phyloP scores from a whole-genome alignment of 768 basidiomycete species.

The Psilocybe tampanensis region DNA sequence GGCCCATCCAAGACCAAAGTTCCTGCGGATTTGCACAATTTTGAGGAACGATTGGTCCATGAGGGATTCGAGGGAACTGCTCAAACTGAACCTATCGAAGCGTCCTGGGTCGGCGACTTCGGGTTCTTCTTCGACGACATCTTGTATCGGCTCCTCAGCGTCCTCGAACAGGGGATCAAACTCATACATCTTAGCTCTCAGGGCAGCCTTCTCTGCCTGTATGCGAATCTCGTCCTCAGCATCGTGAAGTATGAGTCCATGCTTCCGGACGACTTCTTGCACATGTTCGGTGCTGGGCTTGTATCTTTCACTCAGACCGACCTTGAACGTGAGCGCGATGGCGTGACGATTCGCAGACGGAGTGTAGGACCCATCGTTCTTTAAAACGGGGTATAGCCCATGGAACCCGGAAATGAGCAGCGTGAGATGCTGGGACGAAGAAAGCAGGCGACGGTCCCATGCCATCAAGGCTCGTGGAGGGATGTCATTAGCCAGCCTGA shows the following conservation, averaged over 20 bases:
- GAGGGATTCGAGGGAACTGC: constrained; percentile 61
- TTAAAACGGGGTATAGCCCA: constrained; percentile 55
- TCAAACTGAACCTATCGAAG: constrained; percentile 67
- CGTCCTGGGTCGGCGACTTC: constrained; percentile 36
- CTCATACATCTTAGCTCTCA: constrained; percentile 28
- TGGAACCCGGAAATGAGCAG: constrained; percentile 64
- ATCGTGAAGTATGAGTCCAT: constrained; percentile 47
- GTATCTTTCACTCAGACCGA: constrained; percentile 61
- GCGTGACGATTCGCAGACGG: constrained; percentile 35
- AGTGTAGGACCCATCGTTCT: constrained; percentile 42
- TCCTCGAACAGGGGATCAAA: constrained; percentile 28
- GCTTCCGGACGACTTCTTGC: constrained; percentile 48
- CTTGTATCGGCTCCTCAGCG: constrained; percentile 17
- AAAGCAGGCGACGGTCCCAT: constrained; percentile 70
- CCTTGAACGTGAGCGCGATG: constrained; percentile 50
- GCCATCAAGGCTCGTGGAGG: constrained; percentile 70
- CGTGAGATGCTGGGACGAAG: constrained; percentile 57
- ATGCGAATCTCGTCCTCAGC: constrained; percentile 41
- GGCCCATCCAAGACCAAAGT: constrained; percentile 66
- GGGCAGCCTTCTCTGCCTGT: constrained; percentile 34
- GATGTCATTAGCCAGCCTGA: constrained; percentile 51
- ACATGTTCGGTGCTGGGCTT: constrained; percentile 59
- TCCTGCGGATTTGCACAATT: constrained; percentile 51
- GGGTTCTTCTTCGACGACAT: constrained; percentile 31
- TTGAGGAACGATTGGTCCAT: constrained; percentile 58